phyloP scores from a whole-genome alignment of 768 basidiomycete genomes.

The Cystofilobasidium capitatum region DNA sequence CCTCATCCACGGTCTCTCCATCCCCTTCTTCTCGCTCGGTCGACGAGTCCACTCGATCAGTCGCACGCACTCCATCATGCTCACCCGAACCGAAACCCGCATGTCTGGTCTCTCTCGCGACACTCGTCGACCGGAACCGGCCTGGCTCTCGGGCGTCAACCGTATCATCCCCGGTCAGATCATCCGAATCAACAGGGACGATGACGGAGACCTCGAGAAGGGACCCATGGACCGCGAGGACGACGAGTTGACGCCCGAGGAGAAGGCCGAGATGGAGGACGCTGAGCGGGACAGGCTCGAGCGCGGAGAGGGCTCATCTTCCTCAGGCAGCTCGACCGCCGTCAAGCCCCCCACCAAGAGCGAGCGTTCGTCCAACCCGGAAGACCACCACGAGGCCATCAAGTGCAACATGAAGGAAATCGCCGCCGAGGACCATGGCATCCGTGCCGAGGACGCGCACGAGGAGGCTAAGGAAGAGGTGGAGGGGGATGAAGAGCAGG shows the following conservation, averaged over 20 bases:
- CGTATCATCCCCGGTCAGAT: conserved; percentile 62
- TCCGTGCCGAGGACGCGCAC: not conserved
- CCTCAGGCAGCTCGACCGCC: not conserved
- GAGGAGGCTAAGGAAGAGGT: conserved; percentile 13
- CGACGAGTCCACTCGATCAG: conserved; percentile 82
- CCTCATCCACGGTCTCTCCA: conserved; percentile 69
- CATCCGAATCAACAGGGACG: conserved; percentile 77
- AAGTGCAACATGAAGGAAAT: not conserved
- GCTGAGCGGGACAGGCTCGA: conserved; percentile 1
- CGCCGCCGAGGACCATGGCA: not conserved
- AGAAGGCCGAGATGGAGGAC: conserved; percentile 8
- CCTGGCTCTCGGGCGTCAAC: conserved; percentile 72
- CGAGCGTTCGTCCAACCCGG: not conserved
- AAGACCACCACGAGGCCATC: not conserved
- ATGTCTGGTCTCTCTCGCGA: conserved; percentile 8
- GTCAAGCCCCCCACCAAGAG: not conserved
- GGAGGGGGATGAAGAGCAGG: conserved; percentile 27
- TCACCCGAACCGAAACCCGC: conserved; percentile 48
- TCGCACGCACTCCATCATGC: conserved; percentile 67
- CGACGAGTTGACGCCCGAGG: conserved; percentile 2
- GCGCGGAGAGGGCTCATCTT: not conserved
- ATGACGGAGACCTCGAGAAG: conserved; percentile 34
- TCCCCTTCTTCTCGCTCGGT: conserved; percentile 87
- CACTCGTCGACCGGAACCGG: conserved; percentile 46
- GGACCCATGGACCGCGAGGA: conserved; percentile 1